Conservation (phyloP, 1,284 basidiomycete genomes). For the Fistulina hepatica region DNA sequence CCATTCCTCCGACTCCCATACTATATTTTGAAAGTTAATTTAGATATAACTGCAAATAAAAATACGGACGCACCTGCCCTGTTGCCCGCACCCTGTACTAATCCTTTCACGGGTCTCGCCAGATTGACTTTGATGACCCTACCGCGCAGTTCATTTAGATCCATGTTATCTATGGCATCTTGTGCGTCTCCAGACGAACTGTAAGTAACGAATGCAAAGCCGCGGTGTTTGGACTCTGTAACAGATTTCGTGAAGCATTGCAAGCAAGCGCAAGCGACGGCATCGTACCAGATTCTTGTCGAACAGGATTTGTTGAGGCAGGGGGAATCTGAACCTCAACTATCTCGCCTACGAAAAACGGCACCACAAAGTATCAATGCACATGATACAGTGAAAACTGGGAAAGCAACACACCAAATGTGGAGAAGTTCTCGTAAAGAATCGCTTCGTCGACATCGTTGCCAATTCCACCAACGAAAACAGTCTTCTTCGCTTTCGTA, state of each 20-base stretch:
- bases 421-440: conserved; percentile 59
- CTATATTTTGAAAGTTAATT: conserved; percentile 27
- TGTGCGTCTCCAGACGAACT: conserved; percentile 67
- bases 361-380: conserved; percentile 10
- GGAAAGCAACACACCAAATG: conserved; percentile 50
- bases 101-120: conserved; percentile 61
- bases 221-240: conserved; percentile 64
- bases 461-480: conserved; percentile 67
- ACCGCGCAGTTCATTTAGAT: conserved; percentile 67
- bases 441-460: conserved; percentile 64
- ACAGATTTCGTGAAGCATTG: conserved; percentile 1
- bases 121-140: conserved; percentile 69
- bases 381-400: conserved; percentile 1
- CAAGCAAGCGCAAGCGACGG: not conserved
- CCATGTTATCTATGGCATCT: conserved; percentile 85
- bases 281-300: conserved; percentile 22
- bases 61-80: conserved; percentile 50
- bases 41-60: conserved; percentile 2
- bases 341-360: conserved; percentile 48
- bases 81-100: conserved; percentile 54
- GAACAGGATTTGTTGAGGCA: conserved; percentile 48
- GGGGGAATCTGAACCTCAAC: conserved; percentile 72
- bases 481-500: conserved; percentile 67
- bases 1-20: conserved; percentile 85
- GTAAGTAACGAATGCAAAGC: conserved; percentile 75